phyloP scores from a whole-genome alignment of 169 alveolate species.

The Plasmodium coatneyi region DNA sequence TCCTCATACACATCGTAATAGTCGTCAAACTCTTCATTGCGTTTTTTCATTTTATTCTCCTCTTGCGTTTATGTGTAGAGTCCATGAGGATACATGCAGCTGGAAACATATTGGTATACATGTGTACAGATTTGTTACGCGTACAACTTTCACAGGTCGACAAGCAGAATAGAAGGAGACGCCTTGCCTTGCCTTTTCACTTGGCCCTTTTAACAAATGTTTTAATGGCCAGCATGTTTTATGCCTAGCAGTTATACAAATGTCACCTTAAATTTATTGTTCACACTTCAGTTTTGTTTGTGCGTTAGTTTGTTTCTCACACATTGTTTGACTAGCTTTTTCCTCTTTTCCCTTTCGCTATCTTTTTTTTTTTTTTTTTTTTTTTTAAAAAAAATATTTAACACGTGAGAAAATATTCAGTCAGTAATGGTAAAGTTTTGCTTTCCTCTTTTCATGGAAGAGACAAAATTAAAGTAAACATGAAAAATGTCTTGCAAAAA shows the following conservation, averaged over 20 bases:
- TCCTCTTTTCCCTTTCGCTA: background rate
- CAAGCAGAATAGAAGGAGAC: background rate
- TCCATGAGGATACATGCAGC: background rate
- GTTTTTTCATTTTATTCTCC: constrained; percentile 22
- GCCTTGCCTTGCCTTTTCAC: background rate
- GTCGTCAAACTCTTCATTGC: constrained; percentile 47
- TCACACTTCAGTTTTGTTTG: background rate
- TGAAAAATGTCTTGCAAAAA: background rate
- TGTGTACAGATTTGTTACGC: background rate
- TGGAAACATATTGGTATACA: background rate
- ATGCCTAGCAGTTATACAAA: background rate
- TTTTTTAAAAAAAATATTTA: background rate
- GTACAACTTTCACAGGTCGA: background rate
- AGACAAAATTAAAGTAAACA: background rate
- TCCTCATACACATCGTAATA: constrained; percentile 64
- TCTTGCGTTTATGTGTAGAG: background rate
- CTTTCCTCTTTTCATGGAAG: background rate
- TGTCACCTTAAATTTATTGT: background rate
- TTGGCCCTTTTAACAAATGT: background rate
- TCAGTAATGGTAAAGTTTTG: background rate
- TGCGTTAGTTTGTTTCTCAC: background rate
- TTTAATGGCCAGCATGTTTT: background rate
- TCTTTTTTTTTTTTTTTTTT: background rate
- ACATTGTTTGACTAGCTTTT: background rate
- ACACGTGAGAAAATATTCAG: background rate